Conservation (phyloP, 1,284 basidiomycete species). For the Ustilago sp. region DNA sequence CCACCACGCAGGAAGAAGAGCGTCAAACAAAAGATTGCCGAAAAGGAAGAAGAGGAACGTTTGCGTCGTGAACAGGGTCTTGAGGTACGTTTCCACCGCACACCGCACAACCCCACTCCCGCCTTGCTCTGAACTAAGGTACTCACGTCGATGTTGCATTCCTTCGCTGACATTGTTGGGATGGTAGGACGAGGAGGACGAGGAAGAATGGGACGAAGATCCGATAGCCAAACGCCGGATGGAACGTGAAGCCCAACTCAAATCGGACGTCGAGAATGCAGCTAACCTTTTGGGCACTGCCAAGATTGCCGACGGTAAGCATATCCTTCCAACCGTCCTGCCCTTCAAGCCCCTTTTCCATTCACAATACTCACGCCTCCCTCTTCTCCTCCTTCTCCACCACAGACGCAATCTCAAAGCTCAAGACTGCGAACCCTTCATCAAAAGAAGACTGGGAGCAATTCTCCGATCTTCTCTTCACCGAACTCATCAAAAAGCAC, state of each 20-base stretch:
- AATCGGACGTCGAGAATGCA: constrained; percentile 66
- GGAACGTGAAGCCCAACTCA: constrained; percentile 64
- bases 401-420: constrained; percentile 26
- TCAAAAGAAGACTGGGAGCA: constrained; percentile 67
- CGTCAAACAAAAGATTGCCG: constrained; percentile 68
- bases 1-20: constrained; percentile 65
- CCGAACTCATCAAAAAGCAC: constrained; percentile 57
- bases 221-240: constrained; percentile 45
- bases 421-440: constrained; percentile 50
- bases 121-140: background rate
- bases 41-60: constrained; percentile 63
- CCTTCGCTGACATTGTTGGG: background rate
- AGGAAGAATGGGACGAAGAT: constrained; percentile 57
- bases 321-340: background rate
- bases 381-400: background rate
- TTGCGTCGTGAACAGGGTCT: constrained; percentile 48
- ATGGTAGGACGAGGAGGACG: constrained; percentile 21
- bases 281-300: constrained; percentile 62
- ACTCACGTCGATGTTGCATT: background rate
- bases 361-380: background rate
- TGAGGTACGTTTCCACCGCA: constrained; percentile 21
- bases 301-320: constrained; percentile 46
- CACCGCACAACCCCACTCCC: background rate
- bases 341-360: background rate
- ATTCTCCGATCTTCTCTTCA: constrained; percentile 50